Percentiles rank a stretch among this genome's conserved stretches.
These are phyloP conservation scores for Tritrichomonas musculus DNA, from an alignment of 208 protist genomes.

Conservation along the genomic window DNA sequence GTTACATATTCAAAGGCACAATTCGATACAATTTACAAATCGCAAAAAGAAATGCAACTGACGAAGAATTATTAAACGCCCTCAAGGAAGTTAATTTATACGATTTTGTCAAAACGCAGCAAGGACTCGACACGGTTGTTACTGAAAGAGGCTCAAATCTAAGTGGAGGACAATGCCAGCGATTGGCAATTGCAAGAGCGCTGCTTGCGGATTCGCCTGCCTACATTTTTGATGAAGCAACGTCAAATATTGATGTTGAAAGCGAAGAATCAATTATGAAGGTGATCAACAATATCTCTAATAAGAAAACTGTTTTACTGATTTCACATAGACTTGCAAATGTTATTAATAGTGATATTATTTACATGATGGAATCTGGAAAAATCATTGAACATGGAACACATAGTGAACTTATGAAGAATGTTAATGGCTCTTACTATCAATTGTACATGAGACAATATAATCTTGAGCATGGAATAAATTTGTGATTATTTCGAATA, in stretches of 20 bases:
- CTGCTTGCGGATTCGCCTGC: not conserved
- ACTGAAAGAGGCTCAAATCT: not conserved
- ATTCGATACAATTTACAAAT: not conserved
- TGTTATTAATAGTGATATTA: not conserved
- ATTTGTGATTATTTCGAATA: too few species aligned
- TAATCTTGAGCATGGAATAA: too few species aligned
- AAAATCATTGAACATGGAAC: not conserved
- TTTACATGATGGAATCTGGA: not conserved
- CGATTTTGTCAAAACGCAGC: not conserved
- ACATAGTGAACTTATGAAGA: too few species aligned
- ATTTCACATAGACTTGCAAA: not conserved
- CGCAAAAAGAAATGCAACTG: not conserved
- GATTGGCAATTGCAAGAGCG: not conserved
- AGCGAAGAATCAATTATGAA: not conserved
- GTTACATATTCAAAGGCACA: not conserved
- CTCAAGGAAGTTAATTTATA: not conserved
- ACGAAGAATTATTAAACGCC: not conserved
- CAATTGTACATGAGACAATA: too few species aligned
- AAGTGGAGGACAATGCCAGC: not conserved
- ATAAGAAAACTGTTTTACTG: not conserved
- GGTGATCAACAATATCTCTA: not conserved
- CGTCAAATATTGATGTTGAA: not conserved
- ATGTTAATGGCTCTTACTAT: too few species aligned
- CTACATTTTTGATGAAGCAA: not conserved
- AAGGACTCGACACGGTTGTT: not conserved